Base-by-base conservation (phyloP, 345 rosid genomes). In the Corymbia maculata region DNA sequence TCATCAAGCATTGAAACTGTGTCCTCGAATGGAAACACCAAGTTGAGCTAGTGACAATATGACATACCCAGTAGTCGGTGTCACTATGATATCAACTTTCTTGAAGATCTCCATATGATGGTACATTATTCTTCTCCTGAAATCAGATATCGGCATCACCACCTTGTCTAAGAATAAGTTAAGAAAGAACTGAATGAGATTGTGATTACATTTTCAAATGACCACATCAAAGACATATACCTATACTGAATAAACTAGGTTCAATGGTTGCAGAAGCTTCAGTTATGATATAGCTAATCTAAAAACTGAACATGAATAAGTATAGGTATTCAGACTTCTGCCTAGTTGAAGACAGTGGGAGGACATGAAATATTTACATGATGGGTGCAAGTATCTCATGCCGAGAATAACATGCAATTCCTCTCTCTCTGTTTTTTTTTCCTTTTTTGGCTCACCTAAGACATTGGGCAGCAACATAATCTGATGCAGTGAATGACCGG, bases 21-120 rank as follows among this genome's bases (percentile, higher is more conserved):
- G 42, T 42, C 49, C 49, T 75, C 26, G 2, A 75, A 42, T 26
- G 49, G 82, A 75, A 68, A 68, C 22, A 75, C 47, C 49, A 75
- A 75, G 49, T 75, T 75, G 82, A 9, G 82, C 30, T 24, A 47
- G 17, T 55, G 57, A 1, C 42, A 85, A 16, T 28, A 49, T 24
- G 53, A 86, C 95, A 13, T 93, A 97, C 95, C 96, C 99, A 26
- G 97, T 92, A 70, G 98, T 95, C 86, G 99, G 99, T 53, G 98
- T 97, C 79, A 97, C 97, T 85, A 96, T 95, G 92, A 96, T 93
- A 91, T 97, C 97, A 87, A 89, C 98, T 89, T 93, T 94, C 91
- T 93, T 94, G 94, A 97, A 97, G 88, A 97, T 96, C 92, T 96
- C 95, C 97, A 96, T 90, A 92, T 91, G 96, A 92, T 93, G 89